Percentiles rank a stretch among this genome's conserved stretches.
phyloP scores from a whole-genome alignment of 208 protist species.

The Hexamita inflata region DNA sequence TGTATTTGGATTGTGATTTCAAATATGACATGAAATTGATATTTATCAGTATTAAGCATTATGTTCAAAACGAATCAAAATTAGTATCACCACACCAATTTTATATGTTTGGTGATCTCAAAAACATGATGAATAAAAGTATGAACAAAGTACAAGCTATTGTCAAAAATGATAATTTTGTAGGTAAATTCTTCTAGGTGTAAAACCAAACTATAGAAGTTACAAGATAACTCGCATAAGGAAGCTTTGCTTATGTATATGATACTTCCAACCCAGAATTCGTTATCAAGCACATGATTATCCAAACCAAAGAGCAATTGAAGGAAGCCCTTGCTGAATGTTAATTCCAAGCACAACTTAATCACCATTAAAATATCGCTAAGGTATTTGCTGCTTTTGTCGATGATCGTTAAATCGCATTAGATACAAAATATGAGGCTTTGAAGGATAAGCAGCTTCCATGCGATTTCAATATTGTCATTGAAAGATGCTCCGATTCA shows the following conservation, averaged over 20 bases:
- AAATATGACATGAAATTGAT: too few relatives aligned
- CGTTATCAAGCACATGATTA: background rate
- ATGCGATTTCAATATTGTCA: background rate
- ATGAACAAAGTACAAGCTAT: too few relatives aligned
- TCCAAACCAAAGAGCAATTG: background rate
- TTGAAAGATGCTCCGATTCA: background rate
- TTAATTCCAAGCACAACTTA: background rate
- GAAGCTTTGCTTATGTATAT: constrained; percentile 4
- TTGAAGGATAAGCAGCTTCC: background rate
- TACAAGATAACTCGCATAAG: background rate
- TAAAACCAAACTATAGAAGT: too few relatives aligned
- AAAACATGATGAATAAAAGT: too few relatives aligned
- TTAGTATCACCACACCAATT: too few relatives aligned
- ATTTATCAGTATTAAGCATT: too few relatives aligned
- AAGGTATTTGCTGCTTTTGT: background rate
- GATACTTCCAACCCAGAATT: constrained; percentile 4
- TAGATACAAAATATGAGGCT: background rate
- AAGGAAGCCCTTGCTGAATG: background rate
- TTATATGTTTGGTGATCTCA: too few relatives aligned
- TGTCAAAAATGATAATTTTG: too few relatives aligned
- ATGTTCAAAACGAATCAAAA: too few relatives aligned
- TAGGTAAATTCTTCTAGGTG: too few relatives aligned
- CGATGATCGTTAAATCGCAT: background rate
- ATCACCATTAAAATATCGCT: background rate
- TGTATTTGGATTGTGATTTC: too few relatives aligned